phyloP scores from a whole-genome alignment of 2,329 filamentous ascomycete species.

The Leptographium lundbergii region DNA sequence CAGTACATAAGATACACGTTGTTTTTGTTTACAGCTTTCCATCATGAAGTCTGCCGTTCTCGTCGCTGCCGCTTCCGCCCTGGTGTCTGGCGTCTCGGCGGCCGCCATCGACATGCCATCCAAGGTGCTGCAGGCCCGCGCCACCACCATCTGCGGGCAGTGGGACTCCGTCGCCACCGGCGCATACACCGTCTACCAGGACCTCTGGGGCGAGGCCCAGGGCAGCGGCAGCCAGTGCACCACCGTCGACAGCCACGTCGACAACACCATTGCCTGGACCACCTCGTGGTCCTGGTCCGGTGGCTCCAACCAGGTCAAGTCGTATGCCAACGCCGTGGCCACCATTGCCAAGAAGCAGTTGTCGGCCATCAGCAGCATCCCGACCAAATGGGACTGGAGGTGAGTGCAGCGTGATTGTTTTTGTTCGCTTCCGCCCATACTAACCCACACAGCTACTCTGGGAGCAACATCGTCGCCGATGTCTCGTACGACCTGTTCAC shows the following conservation, averaged over 20 bases:
- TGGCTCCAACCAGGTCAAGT: constrained; percentile 28
- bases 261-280: constrained; percentile 26
- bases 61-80: background rate
- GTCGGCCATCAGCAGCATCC: constrained; percentile 22
- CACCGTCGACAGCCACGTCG: constrained; percentile 22
- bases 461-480: constrained; percentile 30
- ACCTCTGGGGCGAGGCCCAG: constrained; percentile 32
- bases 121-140: constrained; percentile 5
- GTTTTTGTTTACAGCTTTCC: background rate
- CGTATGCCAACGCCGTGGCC: constrained; percentile 30
- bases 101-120: background rate
- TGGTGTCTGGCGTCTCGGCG: background rate
- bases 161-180: constrained; percentile 14
- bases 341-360: constrained; percentile 20
- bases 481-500: constrained; percentile 53
- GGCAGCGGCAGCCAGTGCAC: constrained; percentile 31
- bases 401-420: constrained; percentile 12
- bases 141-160: constrained; percentile 9
- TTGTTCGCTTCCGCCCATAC: background rate
- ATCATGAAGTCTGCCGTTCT: background rate
- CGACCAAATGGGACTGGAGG: constrained; percentile 26
- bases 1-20: background rate
- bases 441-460: constrained; percentile 19
- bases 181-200: constrained; percentile 37
- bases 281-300: constrained; percentile 31